phyloP scores from a whole-genome alignment of 1,139 yeast genomes.

The Pichia sp. region DNA sequence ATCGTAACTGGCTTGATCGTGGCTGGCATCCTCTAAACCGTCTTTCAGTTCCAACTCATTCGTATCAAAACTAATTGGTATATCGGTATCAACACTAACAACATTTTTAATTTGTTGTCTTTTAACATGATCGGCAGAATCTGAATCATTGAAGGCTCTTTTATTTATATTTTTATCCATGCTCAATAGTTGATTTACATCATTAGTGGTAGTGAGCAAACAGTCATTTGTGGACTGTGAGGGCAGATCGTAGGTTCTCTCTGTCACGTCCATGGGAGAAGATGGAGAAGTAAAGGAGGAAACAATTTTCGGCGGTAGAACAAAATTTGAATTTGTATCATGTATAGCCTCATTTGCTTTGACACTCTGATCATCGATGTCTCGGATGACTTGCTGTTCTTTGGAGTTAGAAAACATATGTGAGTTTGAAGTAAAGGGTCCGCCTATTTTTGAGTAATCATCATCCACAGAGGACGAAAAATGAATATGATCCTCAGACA shows the following conservation, averaged over 20 bases:
- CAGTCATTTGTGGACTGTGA: background rate
- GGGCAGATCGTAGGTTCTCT: background rate
- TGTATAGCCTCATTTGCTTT: background rate
- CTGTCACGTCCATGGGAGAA: background rate
- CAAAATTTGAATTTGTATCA: background rate
- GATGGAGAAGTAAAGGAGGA: slow-evolving; percentile 3
- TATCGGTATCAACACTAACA: background rate
- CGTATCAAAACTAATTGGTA: background rate
- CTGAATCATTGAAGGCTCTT: background rate
- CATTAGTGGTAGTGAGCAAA: background rate
- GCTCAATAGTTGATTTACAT: background rate
- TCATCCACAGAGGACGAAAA: background rate
- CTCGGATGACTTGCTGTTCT: background rate
- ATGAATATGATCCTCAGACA: slow-evolving; percentile 1
- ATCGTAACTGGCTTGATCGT: background rate
- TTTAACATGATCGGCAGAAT: background rate
- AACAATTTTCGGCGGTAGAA: background rate
- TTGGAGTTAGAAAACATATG: background rate
- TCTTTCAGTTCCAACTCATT: background rate
- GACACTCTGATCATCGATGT: background rate
- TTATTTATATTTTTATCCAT: background rate
- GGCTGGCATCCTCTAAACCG: background rate
- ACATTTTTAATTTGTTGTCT: background rate
- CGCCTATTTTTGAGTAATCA: background rate
- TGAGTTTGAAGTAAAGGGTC: background rate